Percentiles rank a stretch among this genome's conserved stretches.
phyloP scores from a whole-genome alignment of 139 green algal species.

The Chlamydomonas sp. region DNA sequence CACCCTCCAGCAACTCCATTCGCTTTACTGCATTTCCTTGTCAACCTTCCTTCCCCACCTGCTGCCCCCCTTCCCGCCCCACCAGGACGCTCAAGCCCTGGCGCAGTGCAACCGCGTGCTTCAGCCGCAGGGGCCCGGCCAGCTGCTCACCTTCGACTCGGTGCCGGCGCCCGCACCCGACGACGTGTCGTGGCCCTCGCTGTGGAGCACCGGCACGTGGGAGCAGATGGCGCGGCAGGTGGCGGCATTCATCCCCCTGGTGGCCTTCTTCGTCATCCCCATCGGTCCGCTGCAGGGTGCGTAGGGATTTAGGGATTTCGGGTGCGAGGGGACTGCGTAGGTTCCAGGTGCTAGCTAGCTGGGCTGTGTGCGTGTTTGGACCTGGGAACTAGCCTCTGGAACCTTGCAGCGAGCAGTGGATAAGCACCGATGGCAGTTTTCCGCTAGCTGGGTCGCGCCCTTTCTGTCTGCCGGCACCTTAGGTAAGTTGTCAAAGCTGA shows the following conservation, averaged over 20 bases:
- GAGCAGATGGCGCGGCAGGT: not conserved
- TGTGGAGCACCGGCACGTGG: not conserved
- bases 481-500: too few relatives aligned
- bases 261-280: not conserved
- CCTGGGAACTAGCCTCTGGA: not conserved
- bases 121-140: not conserved
- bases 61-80: not conserved
- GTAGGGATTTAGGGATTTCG: not conserved
- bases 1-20: too few relatives aligned
- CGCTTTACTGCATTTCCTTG: too few relatives aligned
- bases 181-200: conserved; percentile 8
- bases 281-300: conserved; percentile 14
- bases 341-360: not conserved
- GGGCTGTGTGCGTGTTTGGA: not conserved
- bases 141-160: not conserved
- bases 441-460: too few relatives aligned
- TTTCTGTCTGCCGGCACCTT: too few relatives aligned
- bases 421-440: not conserved
- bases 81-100: conserved; percentile 28
- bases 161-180: conserved; percentile 17
- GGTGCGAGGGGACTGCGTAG: not conserved
- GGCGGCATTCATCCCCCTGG: not conserved
- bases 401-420: not conserved
- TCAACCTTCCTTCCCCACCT: too few relatives aligned
- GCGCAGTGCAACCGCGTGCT: conserved; percentile 11